Conservation (phyloP, 257 asterid species). For the Gentiana dahurica region DNA sequence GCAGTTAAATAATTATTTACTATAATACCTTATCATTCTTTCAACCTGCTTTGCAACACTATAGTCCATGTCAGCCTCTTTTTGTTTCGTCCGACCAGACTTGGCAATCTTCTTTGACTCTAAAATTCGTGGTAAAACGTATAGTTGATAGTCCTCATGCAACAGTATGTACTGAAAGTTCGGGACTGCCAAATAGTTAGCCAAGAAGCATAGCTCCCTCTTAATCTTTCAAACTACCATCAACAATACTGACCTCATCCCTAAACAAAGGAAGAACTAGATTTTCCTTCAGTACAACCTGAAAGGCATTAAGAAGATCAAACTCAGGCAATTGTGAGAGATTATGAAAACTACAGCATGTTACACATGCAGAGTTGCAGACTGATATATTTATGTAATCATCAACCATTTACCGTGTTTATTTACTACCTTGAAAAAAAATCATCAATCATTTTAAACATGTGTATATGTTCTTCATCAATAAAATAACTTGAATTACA, state of each 20-base stretch:
- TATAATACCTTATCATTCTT: constrained; percentile 93
- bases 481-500: too few relatives aligned
- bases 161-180: constrained; percentile 61
- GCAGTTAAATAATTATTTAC: constrained; percentile 5
- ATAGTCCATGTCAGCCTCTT: constrained; percentile 97
- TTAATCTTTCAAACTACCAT: background rate
- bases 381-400: too few relatives aligned
- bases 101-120: constrained; percentile 98
- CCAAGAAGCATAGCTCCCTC: background rate
- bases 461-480: too few relatives aligned
- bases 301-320: constrained; percentile 20
- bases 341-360: background rate
- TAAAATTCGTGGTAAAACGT: constrained; percentile 81
- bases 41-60: constrained; percentile 99
- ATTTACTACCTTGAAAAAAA: too few relatives aligned
- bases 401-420: too few relatives aligned
- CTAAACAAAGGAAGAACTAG: constrained; percentile 77
- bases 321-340: constrained; percentile 15
- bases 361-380: too few relatives aligned
- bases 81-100: constrained; percentile 90
- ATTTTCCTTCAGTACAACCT: constrained; percentile 97
- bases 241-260: constrained; percentile 73
- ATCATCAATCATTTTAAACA: too few relatives aligned
- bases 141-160: constrained; percentile 90
- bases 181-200: constrained; percentile 8